Conservation (phyloP, 2,329 filamentous ascomycete species). For the Diaporthe sp. region DNA sequence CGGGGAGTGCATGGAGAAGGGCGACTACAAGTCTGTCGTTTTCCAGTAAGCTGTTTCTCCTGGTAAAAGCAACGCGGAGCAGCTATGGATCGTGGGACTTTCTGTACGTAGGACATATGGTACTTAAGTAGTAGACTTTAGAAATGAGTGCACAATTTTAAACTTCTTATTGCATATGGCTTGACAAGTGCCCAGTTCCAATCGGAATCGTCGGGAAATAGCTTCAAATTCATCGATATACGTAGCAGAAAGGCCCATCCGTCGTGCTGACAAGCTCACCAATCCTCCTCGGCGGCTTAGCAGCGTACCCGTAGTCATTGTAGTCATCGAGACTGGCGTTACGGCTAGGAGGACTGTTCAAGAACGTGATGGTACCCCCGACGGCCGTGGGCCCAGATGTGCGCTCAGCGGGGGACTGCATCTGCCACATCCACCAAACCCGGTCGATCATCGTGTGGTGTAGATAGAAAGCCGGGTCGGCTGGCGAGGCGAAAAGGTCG, state of each 20-base stretch:
- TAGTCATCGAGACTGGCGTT: conserved; percentile 18
- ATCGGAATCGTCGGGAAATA: background rate
- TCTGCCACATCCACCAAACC: conserved; percentile 41
- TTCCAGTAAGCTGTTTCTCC: background rate
- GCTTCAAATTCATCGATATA: conserved; percentile 30
- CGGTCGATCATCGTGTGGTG: conserved; percentile 37
- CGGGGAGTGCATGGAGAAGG: conserved; percentile 4
- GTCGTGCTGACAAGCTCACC: background rate
- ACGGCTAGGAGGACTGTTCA: background rate
- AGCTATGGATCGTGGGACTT: too few species aligned
- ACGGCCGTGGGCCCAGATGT: conserved; percentile 30
- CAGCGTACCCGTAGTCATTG: conserved; percentile 26
- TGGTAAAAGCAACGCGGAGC: background rate
- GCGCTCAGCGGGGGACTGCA: conserved; percentile 47
- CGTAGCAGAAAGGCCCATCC: conserved; percentile 38
- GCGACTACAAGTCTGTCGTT: conserved; percentile 1
- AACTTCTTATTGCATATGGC: too few species aligned
- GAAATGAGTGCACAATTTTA: too few species aligned
- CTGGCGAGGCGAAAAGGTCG: conserved; percentile 28
- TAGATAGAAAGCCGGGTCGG: conserved; percentile 30
- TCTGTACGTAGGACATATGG: too few species aligned
- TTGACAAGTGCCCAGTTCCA: background rate
- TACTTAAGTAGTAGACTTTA: too few species aligned
- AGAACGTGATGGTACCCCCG: conserved; percentile 32
- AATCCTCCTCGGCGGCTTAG: background rate